These are phyloP conservation scores for Tylopilus sp. DNA, from an alignment of 1,284 basidiomycete genomes.

Conservation along the genomic window DNA sequence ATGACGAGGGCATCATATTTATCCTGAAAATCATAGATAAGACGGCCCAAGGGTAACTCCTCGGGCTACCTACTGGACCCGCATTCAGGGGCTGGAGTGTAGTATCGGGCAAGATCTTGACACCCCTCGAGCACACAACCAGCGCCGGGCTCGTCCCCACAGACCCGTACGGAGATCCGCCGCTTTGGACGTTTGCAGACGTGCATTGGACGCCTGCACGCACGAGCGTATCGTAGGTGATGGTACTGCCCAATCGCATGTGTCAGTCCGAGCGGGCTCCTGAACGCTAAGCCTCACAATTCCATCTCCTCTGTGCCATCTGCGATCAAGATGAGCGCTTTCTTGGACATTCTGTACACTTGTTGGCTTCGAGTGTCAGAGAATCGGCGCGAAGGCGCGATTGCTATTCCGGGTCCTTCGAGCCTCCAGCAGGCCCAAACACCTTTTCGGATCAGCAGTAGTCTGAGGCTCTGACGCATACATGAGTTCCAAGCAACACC, in stretches of 20 bases:
- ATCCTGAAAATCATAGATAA: constrained; percentile 39
- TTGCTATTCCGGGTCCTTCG: neutral
- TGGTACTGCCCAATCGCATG: constrained; percentile 49
- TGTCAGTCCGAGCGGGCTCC: neutral
- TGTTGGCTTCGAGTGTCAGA: constrained; percentile 1
- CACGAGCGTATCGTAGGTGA: constrained; percentile 77
- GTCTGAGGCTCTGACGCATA: neutral
- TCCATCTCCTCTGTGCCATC: constrained; percentile 91
- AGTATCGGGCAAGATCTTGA: constrained; percentile 70
- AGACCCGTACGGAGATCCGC: constrained; percentile 29
- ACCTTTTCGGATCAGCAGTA: neutral
- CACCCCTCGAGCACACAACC: constrained; percentile 70
- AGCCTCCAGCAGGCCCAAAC: neutral
- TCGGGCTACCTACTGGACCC: constrained; percentile 42
- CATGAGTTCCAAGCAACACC: neutral
- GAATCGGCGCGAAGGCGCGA: neutral
- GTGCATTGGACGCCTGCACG: constrained; percentile 65
- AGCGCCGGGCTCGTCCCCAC: constrained; percentile 39
- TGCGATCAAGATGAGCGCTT: constrained; percentile 76
- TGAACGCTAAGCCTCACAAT: constrained; percentile 48
- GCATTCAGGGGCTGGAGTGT: constrained; percentile 47
- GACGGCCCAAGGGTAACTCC: neutral
- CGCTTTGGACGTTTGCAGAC: constrained; percentile 63
- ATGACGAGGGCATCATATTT: constrained; percentile 71
- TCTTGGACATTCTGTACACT: constrained; percentile 26